Evolutionary conservation across 768 basidiomycete genomes (phyloP), one percentile per base, ranked within the genome.

Genomic region (Auriscalpium microsporum): DNA sequence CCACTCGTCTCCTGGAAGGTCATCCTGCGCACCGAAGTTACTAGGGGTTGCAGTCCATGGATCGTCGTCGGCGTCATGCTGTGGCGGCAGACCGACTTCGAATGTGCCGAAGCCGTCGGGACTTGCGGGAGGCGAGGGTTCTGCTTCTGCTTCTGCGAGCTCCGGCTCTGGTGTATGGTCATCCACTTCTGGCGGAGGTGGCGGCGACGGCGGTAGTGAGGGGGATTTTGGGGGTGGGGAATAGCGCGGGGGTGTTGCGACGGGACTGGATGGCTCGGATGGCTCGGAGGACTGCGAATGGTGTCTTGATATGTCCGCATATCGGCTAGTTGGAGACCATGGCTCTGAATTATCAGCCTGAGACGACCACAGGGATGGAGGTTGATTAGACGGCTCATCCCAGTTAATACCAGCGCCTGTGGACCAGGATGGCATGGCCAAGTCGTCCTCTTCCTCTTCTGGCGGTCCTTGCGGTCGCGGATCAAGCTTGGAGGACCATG

Each of bases 71-170:
- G 64, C 37, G 48, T 54, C 64, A n/a, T 70, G 67, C 8, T 42
- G 40, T n/a, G n/a, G n/a, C 14, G 40, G 40, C 8, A 71, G 53
- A 6, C 71, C 82, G 11, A 78, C 73, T 64, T 82, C 81, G 57
- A 86, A 86, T 3, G 78, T 75, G 16, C 82, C 80, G 62, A 83
- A 83, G 3, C 59, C 68, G 64, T 82, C 82, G n/a, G 75, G 73
- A 61, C 76, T 82, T 8, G 65, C 52, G 16, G 67, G 46, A 66
- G 71, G 21, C 67, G 67, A 51, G 13, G 28, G 28, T 28, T 28
- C 28, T 28, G 28, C 28, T 4, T 4, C 28, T 28, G 5, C 28
- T 28, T 28, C 28, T 28, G 28, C 28, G 28, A 28, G 28, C 28
- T 28, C 28, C 28, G 28, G 28, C 28, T 28, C 28, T 28, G 28